These are phyloP conservation scores for Alternaria hordeiaustralica DNA, from an alignment of 2,329 filamentous ascomycete genomes.

Conservation along the genomic window DNA sequence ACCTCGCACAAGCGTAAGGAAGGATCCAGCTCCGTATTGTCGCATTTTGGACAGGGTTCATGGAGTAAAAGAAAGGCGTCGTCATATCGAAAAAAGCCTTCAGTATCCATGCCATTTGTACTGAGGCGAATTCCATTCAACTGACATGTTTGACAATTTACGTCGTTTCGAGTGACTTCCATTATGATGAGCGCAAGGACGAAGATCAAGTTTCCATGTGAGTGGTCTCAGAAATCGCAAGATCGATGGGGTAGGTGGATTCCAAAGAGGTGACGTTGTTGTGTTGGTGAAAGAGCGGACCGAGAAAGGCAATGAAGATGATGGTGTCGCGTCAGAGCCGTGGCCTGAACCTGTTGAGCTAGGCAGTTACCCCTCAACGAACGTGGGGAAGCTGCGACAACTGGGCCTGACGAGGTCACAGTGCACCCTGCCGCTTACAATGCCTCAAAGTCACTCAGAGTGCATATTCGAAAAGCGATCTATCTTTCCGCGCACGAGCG, in stretches of 20 bases:
- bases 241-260: not conserved
- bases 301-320: not conserved
- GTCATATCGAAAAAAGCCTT: not conserved
- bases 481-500: conserved; percentile 31
- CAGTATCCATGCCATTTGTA: not conserved
- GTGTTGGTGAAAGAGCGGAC: not conserved
- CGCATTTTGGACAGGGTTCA: not conserved
- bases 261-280: not conserved
- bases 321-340: not conserved
- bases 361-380: not conserved
- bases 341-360: not conserved
- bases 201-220: not conserved
- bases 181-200: not conserved
- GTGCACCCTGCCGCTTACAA: not conserved
- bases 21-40: not conserved
- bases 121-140: not conserved
- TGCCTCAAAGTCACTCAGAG: not conserved
- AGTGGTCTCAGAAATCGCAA: not conserved
- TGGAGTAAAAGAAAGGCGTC: not conserved
- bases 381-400: not conserved
- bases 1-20: not conserved
- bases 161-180: not conserved
- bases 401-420: not conserved
- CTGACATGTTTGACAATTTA: not conserved
- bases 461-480: not conserved